Evolutionary conservation across 192 early-diverging fungal species (phyloP).

Genomic region (Gaertneriomyces semiglobifer): DNA sequence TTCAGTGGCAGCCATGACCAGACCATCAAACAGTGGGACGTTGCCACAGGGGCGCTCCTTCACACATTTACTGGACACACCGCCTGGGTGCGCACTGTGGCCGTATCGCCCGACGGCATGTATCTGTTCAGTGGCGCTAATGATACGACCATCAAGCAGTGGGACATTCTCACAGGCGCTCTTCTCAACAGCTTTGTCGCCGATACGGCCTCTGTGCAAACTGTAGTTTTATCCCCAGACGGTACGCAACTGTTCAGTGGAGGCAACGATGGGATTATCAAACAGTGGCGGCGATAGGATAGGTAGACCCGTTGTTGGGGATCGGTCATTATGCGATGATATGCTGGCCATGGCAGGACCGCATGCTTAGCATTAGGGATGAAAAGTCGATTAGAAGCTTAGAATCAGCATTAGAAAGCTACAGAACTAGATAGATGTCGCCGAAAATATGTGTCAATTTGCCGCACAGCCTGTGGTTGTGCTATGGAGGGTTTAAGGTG

Average conservation of each 20-base stretch:
- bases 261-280: neutral
- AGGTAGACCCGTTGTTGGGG: too few species aligned
- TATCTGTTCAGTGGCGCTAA: neutral
- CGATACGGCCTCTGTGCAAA: neutral
- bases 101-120: neutral
- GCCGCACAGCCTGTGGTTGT: too few species aligned
- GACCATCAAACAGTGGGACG: neutral
- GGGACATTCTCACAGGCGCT: neutral
- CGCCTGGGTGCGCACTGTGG: neutral
- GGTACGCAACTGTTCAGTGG: neutral
- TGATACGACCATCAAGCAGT: slow-evolving; percentile 2
- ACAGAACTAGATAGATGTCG: too few species aligned
- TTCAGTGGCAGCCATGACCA: neutral
- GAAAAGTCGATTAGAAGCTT: too few species aligned
- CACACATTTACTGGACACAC: neutral
- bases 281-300: neutral
- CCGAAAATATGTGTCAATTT: too few species aligned
- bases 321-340: too few species aligned
- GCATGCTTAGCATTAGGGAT: too few species aligned
- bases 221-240: neutral
- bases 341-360: too few species aligned
- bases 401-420: too few species aligned
- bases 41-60: neutral
- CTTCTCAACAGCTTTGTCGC: neutral
- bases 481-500: too few species aligned